Percentiles rank a stretch among this genome's conserved stretches.
Conservation (phyloP, 1,284 basidiomycete species). For the Fomes fomentarius region DNA sequence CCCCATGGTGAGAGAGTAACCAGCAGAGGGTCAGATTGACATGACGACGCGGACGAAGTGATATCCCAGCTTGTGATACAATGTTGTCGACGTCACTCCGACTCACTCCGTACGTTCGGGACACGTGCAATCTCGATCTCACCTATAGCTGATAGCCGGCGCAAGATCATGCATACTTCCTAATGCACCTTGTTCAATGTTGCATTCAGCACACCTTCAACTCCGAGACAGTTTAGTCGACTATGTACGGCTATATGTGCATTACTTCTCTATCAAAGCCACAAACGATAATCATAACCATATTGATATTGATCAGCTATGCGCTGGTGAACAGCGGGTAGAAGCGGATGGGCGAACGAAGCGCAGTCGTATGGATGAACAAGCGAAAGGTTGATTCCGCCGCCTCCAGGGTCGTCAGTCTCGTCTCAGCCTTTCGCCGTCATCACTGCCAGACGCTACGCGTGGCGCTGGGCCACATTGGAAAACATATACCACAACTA, state of each 20-base stretch:
- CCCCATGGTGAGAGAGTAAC: conserved; percentile 21
- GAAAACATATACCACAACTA: conserved; percentile 26
- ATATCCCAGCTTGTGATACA: no score
- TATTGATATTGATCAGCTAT: conserved; percentile 10
- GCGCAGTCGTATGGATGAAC: conserved; percentile 24
- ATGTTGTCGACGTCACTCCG: conserved; percentile 20
- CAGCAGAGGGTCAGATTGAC: not conserved
- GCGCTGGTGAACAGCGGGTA: conserved; percentile 21
- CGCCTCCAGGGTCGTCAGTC: conserved; percentile 46
- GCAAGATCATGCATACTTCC: no score
- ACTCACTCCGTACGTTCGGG: not conserved
- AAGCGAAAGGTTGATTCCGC: conserved; percentile 30
- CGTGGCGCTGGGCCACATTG: conserved; percentile 13
- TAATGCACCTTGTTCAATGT: no score
- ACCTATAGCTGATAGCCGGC: no score
- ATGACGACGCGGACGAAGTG: not conserved
- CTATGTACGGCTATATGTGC: conserved; percentile 6
- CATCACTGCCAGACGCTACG: conserved; percentile 24
- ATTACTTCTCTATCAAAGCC: not conserved
- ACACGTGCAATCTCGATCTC: conserved; percentile 18
- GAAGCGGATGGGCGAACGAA: conserved; percentile 2
- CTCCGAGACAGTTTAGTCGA: no score
- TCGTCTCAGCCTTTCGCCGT: conserved; percentile 31
- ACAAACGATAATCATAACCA: conserved; percentile 18
- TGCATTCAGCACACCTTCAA: no score